Evolutionary conservation across 106 monocot species (phyloP).

Genomic region (Acorus calamus): DNA sequence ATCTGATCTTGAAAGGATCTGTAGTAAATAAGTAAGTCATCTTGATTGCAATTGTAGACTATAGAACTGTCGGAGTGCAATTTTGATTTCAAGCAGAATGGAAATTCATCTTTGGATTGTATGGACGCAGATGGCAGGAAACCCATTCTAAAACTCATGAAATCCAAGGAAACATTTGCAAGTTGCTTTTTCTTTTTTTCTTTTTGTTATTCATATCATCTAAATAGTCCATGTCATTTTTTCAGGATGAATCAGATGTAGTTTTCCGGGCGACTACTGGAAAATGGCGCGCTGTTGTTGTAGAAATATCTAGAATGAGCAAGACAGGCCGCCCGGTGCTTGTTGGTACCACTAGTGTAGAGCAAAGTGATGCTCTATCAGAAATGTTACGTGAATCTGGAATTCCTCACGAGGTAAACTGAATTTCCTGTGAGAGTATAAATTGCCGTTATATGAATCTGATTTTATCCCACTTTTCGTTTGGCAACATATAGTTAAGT

Average conservation of each 20-base stretch:
- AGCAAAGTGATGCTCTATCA: constrained; percentile 89
- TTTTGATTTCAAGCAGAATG: too few species aligned
- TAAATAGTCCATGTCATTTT: neutral
- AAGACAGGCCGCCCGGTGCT: constrained; percentile 93
- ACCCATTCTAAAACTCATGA: too few species aligned
- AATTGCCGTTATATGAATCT: too few species aligned
- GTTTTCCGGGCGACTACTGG: constrained; percentile 82
- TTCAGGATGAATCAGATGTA: constrained; percentile 96
- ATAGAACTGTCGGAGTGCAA: too few species aligned
- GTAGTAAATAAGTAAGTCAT: too few species aligned
- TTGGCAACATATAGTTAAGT: neutral
- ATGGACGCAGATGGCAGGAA: too few species aligned
- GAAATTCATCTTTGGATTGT: too few species aligned
- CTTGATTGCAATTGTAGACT: too few species aligned
- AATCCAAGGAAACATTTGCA: too few species aligned
- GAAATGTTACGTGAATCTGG: constrained; percentile 67
- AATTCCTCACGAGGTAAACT: constrained; percentile 82
- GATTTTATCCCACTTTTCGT: neutral
- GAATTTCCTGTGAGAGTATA: neutral
- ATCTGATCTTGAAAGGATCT: too few species aligned
- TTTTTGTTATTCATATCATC: too few species aligned
- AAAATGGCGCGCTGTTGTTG: constrained; percentile 95
- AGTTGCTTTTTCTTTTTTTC: too few species aligned
- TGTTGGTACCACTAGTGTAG: constrained; percentile 99
- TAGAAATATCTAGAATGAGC: constrained; percentile 93